These are phyloP conservation scores for Fusarium cicatricum DNA, from an alignment of 2,329 filamentous ascomycete species.

Conservation along the genomic window DNA sequence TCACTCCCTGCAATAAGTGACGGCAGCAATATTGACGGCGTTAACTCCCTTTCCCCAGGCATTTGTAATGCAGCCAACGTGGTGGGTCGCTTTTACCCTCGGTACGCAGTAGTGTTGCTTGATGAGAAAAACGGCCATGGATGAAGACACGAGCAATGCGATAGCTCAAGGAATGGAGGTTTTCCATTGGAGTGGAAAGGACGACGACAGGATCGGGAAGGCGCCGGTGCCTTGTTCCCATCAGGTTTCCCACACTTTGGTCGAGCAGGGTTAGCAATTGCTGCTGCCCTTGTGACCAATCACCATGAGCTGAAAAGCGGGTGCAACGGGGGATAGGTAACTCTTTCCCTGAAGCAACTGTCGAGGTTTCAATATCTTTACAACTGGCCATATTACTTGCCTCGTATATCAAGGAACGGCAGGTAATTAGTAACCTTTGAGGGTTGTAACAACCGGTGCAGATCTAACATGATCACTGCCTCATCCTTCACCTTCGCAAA, in stretches of 20 bases:
- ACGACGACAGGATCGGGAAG: constrained; percentile 24
- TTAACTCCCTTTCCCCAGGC: constrained; percentile 12
- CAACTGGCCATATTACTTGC: too few species aligned
- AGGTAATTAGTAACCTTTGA: too few species aligned
- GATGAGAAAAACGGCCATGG: constrained; percentile 12
- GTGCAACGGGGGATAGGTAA: not conserved
- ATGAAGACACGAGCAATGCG: constrained; percentile 13
- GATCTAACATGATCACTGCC: too few species aligned
- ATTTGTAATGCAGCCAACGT: constrained; percentile 33
- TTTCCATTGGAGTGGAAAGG: constrained; percentile 14
- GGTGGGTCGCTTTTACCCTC: constrained; percentile 1
- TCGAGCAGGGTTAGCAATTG: constrained; percentile 1
- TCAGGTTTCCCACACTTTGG: constrained; percentile 8
- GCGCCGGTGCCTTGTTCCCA: constrained; percentile 21
- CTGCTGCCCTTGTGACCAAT: constrained; percentile 18
- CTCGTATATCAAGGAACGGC: too few species aligned
- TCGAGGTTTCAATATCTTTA: too few species aligned
- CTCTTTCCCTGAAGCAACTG: not conserved
- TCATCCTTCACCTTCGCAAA: too few species aligned
- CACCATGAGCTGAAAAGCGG: not conserved
- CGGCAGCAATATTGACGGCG: constrained; percentile 14
- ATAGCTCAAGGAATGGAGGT: constrained; percentile 10
- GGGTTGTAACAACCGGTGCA: too few species aligned
- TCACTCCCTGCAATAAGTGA: not conserved
- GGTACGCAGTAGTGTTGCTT: constrained; percentile 17